These are phyloP conservation scores for Claviceps sorghi DNA, from an alignment of 2,329 filamentous ascomycete genomes.

Conservation along the genomic window DNA sequence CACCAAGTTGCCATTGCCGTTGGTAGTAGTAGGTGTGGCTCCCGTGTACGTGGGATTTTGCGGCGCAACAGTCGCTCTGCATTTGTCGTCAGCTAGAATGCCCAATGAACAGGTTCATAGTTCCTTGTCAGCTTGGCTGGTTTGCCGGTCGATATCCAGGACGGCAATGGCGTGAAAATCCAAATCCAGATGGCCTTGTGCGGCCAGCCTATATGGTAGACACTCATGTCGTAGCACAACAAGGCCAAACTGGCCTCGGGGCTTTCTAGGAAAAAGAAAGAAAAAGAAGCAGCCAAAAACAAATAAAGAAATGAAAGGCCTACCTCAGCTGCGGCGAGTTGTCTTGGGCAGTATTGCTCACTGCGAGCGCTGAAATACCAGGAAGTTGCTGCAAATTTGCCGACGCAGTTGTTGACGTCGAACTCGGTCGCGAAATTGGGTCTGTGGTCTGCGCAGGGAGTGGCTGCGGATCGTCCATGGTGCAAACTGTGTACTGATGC, in stretches of 20 bases:
- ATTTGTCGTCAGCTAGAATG: slow-evolving; percentile 4
- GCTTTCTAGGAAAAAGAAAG: too few species aligned
- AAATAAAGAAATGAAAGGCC: slow-evolving; percentile 8
- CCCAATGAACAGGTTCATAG: not conserved
- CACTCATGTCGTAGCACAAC: not conserved
- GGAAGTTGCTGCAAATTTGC: slow-evolving; percentile 29
- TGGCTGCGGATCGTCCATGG: slow-evolving; percentile 32
- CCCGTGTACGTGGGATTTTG: slow-evolving; percentile 14
- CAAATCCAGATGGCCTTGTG: not conserved
- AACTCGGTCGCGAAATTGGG: slow-evolving; percentile 34
- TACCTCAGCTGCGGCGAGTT: slow-evolving; percentile 32
- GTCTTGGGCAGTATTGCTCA: slow-evolving; percentile 23
- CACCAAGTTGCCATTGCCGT: slow-evolving; percentile 26
- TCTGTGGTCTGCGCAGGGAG: slow-evolving; percentile 28
- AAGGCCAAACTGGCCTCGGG: not conserved
- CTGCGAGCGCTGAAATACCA: slow-evolving; percentile 30
- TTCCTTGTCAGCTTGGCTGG: not conserved
- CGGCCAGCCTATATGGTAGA: not conserved
- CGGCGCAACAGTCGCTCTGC: slow-evolving; percentile 9
- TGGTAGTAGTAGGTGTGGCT: slow-evolving; percentile 26
- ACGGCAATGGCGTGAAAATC: not conserved
- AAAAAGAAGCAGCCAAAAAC: too few species aligned
- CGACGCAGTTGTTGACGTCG: slow-evolving; percentile 32
- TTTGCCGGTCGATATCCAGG: too few species aligned
- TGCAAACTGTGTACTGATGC: slow-evolving; percentile 9